Base-by-base conservation (phyloP, 2,329 filamentous ascomycete species). In the Botrytis tulipae region DNA sequence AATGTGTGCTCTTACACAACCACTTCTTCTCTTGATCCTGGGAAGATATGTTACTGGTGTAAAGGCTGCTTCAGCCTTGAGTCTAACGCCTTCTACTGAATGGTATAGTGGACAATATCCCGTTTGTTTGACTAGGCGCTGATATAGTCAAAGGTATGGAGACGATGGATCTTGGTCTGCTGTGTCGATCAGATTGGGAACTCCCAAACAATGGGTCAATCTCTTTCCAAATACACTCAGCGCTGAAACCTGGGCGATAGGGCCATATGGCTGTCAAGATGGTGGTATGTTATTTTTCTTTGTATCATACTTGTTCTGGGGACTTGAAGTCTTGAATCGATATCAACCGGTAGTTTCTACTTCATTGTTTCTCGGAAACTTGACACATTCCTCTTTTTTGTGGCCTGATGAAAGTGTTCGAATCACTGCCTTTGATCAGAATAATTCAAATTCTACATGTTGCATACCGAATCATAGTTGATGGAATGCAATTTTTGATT, bases 161-260 rank as follows among this genome's bases (percentile, higher is more conserved):
- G 85, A 87, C 76, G 91, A 93, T 80, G 91, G 91, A 16, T 86
- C 86, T 75, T 95, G 92, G 92, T 93, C 91, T 25, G 88, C 91
- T 10, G 89, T 93, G 76, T 85, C 84, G 20, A 84, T 94, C 74
- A 87, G 83, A 77, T 85, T 87, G 32, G 90, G 89, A 69, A 83
- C 82, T 12, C 87, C 88, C 22, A 80, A 82, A 37, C 86, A 89
- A 78, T 82, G 83, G 72, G 83, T 89, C 48, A 86, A 87, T 76
- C 85, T 90, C 69, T 83, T 88, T 20, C 85, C 91, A 70, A 93
- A 90, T 78, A 94, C 91, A 9, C 86, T 87, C 20, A 85, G 90
- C 60, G 92, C 92, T 51, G 91, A 93, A 81, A 89, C 91, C 61
- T 93, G 91, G 91, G 86, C 89, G 4, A 84, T 94, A 57, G 85